These are phyloP conservation scores for Micractinium conductrix DNA, from an alignment of 139 green algal species.

Conservation along the genomic window DNA sequence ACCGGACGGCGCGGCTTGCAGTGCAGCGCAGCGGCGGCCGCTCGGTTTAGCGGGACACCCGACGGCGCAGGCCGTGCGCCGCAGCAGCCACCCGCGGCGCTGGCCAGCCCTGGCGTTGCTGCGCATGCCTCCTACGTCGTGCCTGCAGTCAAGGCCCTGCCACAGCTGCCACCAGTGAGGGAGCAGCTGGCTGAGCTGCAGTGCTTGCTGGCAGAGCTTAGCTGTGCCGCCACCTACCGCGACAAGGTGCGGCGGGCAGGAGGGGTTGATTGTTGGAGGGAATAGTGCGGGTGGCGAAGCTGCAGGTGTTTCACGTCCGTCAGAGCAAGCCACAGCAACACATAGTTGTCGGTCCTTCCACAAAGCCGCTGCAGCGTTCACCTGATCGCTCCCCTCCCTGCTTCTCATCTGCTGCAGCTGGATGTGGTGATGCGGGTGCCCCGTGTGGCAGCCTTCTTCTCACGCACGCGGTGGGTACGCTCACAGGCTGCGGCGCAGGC, in stretches of 20 bases:
- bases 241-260: slow-evolving; percentile 35
- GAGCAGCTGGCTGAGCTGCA: slow-evolving; percentile 15
- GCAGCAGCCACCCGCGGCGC: background rate
- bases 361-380: too few relatives aligned
- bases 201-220: slow-evolving; percentile 12
- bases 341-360: too few relatives aligned
- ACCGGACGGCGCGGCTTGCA: background rate
- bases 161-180: background rate
- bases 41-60: slow-evolving; percentile 18
- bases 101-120: slow-evolving; percentile 2
- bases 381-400: background rate
- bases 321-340: too few relatives aligned
- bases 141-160: background rate
- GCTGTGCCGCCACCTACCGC: background rate
- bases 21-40: background rate
- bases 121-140: background rate
- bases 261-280: too few relatives aligned
- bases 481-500: background rate
- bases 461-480: background rate
- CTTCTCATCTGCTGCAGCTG: background rate
- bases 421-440: slow-evolving; percentile 26
- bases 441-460: background rate
- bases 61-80: background rate
- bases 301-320: too few relatives aligned
- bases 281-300: too few relatives aligned